These are phyloP conservation scores for Verbena officinalis DNA, from an alignment of 257 asterid genomes.

Conservation along the genomic window DNA sequence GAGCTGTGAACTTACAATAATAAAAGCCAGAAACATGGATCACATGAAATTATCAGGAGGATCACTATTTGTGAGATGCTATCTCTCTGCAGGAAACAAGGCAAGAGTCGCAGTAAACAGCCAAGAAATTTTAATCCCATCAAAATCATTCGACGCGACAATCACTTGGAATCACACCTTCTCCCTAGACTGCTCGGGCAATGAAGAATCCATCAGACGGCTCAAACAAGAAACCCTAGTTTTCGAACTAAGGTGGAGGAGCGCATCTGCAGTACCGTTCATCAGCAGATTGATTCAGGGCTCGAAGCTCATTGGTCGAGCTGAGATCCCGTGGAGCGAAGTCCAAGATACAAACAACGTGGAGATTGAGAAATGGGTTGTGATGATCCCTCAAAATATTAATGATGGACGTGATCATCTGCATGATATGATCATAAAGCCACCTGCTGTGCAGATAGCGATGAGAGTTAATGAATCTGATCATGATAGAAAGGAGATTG, in stretches of 20 bases:
- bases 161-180: constrained; percentile 50
- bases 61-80: constrained; percentile 60
- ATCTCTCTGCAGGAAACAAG: constrained; percentile 48
- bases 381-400: constrained; percentile 31
- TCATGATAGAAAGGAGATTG: neutral
- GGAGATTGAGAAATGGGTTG: constrained; percentile 56
- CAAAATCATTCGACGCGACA: constrained; percentile 33
- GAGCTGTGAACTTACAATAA: constrained; percentile 44
- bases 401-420: constrained; percentile 2
- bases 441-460: constrained; percentile 44
- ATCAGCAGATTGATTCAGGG: constrained; percentile 39
- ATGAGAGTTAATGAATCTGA: constrained; percentile 38
- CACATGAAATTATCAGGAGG: constrained; percentile 28
- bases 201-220: constrained; percentile 35
- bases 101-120: constrained; percentile 46
- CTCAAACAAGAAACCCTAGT: constrained; percentile 39
- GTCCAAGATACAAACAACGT: constrained; percentile 29
- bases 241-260: constrained; percentile 61
- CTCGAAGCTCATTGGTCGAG: constrained; percentile 55
- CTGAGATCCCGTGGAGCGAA: constrained; percentile 53
- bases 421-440: constrained; percentile 19
- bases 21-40: constrained; percentile 51
- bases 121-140: constrained; percentile 37
- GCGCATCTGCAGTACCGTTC: constrained; percentile 32
- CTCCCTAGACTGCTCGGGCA: constrained; percentile 50